Base-by-base conservation (phyloP, 768 basidiomycete species). In the Lyophyllum semitale region DNA sequence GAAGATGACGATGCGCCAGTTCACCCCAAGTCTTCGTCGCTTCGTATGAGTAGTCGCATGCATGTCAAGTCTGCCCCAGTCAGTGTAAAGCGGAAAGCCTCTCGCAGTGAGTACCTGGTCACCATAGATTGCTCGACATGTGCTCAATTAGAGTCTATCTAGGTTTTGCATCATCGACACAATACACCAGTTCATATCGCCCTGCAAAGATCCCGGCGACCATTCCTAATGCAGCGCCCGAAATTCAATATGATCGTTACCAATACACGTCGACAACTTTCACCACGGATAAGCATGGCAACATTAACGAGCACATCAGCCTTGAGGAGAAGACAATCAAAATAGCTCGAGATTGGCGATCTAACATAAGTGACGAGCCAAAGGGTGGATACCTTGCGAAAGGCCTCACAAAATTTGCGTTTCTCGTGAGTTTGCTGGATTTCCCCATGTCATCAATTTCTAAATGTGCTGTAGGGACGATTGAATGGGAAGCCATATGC, bases 391-490 rank as follows among this genome's bases (percentile, higher is more conserved):
- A 60, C 48, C 27, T 63, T 48, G 27, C 51, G 0, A 55, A 48
- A 20, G 61, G 61, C 13, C 41, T 55, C 8, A 48, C 46, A 27
- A 64, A 64, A 22, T 59, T 40, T 57, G 59, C 47, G 0, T 64
- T 59, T 18, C 25, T 8, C 1, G 62, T 54, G 26, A 41, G 59
- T 40, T 15, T 29, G 12, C 30, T 20, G 33, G 20, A 11, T 23
- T 8, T 23, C 13, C 9, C 29, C 29, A 32, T 13, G 3, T 40
- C 20, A 5, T 41, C 17, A 3, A 29, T 18, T 23, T 29, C 2
- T 53, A n/a, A 18, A 29, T 20, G 7, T 35, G 9, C 15, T 33
- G 4, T 25, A 33, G 17, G 25, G 18, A 2, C 23, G 40, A n/a
- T 42, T 52, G 30, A 30, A 52, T 2, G 20, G 26, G 2, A 54